A percentile compares a stretch with the other conserved stretches of the same genome.
Evolutionary conservation across 2,329 filamentous ascomycete species (phyloP).

Genomic region (Tolypocladium pustulatum): DNA sequence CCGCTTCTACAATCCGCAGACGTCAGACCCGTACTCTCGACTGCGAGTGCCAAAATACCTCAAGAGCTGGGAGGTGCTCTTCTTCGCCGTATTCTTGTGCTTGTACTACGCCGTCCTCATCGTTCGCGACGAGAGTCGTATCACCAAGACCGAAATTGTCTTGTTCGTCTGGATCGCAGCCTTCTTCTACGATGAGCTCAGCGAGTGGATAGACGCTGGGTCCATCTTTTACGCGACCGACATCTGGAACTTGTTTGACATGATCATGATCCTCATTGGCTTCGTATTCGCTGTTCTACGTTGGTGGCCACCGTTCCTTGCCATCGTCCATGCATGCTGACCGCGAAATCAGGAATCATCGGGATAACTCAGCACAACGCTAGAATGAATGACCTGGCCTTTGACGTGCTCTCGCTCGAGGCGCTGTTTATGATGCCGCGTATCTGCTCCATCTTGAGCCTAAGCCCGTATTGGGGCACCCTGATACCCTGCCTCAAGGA

Average conservation of each 20-base stretch:
- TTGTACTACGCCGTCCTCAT: conserved; percentile 84
- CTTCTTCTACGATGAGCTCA: conserved; percentile 80
- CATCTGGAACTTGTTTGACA: conserved; percentile 68
- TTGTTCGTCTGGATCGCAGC: conserved; percentile 81
- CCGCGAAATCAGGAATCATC: conserved; percentile 16
- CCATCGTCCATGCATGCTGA: conserved; percentile 2
- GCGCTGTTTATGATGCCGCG: conserved; percentile 84
- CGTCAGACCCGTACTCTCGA: conserved; percentile 63
- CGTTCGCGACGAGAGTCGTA: conserved; percentile 52
- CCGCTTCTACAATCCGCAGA: conserved; percentile 59
- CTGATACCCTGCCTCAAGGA: conserved; percentile 84
- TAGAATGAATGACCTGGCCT: conserved; percentile 64
- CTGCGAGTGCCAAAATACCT: conserved; percentile 73
- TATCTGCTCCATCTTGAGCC: conserved; percentile 75
- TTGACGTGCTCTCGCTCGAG: conserved; percentile 82
- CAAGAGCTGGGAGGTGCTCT: conserved; percentile 73
- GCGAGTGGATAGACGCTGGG: conserved; percentile 77
- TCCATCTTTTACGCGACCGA: conserved; percentile 77
- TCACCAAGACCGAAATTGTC: conserved; percentile 59
- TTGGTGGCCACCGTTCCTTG: conserved; percentile 32
- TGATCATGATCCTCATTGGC: conserved; percentile 65
- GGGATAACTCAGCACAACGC: conserved; percentile 39
- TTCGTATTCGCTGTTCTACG: conserved; percentile 60
- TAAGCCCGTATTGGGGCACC: conserved; percentile 86
- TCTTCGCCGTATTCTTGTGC: conserved; percentile 65